phyloP scores from a whole-genome alignment of 352 stramenopile species.

The Globisporangium cystogenes region DNA sequence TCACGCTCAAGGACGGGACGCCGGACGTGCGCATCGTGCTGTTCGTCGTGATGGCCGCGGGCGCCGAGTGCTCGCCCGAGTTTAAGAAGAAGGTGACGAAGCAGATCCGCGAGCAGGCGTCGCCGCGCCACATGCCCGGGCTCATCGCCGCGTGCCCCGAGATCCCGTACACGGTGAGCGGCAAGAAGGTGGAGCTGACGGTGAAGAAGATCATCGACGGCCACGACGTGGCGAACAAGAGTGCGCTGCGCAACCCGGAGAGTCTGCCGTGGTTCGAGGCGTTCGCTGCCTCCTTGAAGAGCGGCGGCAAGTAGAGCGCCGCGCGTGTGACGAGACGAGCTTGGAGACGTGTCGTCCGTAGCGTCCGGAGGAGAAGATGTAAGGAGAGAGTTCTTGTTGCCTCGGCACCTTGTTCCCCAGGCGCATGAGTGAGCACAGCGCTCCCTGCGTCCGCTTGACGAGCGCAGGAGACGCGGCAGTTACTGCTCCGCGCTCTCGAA shows the following conservation, averaged over 20 bases:
- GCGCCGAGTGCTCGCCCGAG: slow-evolving; percentile 26
- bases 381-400: too few species aligned
- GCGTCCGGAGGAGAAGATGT: too few species aligned
- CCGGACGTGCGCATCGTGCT: slow-evolving; percentile 71
- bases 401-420: too few species aligned
- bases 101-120: slow-evolving; percentile 53
- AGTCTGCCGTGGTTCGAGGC: slow-evolving; percentile 51
- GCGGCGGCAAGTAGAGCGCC: slow-evolving; percentile 1
- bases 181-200: slow-evolving; percentile 79
- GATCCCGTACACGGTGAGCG: slow-evolving; percentile 74
- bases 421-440: too few species aligned
- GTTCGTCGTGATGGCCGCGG: slow-evolving; percentile 55
- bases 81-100: slow-evolving; percentile 53
- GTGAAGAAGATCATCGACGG: slow-evolving; percentile 77
- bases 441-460: too few species aligned
- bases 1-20: slow-evolving; percentile 53
- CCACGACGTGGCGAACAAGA: slow-evolving; percentile 48
- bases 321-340: too few species aligned
- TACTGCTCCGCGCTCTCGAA: slow-evolving; percentile 1
- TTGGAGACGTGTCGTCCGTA: too few species aligned
- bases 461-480: too few species aligned
- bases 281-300: slow-evolving; percentile 30
- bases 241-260: slow-evolving; percentile 62
- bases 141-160: slow-evolving; percentile 57
- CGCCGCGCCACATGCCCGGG: slow-evolving; percentile 59